Percentiles rank a stretch among this genome's conserved stretches.
Conservation (phyloP, 768 basidiomycete genomes). For the Pulveroboletus sp. region DNA sequence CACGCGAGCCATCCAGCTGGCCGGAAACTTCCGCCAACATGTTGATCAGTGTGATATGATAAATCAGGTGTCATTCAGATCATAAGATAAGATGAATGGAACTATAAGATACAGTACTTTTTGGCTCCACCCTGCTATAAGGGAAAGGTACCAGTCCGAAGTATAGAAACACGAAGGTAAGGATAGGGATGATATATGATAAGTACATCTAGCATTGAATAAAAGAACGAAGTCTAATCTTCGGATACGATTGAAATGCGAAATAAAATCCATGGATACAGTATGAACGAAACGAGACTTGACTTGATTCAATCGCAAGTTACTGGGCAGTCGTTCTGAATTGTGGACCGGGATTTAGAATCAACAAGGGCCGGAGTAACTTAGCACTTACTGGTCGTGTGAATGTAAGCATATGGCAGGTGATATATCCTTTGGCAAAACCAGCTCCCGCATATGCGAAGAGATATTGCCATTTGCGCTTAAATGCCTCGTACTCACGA, state of each 20-base stretch:
- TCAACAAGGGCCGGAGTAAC: neutral
- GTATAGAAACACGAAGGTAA: constrained; percentile 14
- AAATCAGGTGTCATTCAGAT: constrained; percentile 12
- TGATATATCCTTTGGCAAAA: constrained; percentile 77
- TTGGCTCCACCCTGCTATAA: constrained; percentile 13
- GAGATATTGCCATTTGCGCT: constrained; percentile 80
- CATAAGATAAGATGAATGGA: constrained; percentile 16
- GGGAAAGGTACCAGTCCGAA: constrained; percentile 5
- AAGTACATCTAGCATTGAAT: constrained; percentile 15
- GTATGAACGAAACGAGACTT: constrained; percentile 16
- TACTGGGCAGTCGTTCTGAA: constrained; percentile 49
- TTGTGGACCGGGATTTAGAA: constrained; percentile 4
- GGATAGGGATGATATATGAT: constrained; percentile 14
- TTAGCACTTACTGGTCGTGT: constrained; percentile 51
- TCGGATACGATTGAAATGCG: neutral
- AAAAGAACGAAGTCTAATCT: constrained; percentile 23
- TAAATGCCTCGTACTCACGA: constrained; percentile 65
- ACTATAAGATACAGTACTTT: constrained; percentile 22
- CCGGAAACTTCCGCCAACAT: neutral
- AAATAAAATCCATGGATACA: constrained; percentile 20
- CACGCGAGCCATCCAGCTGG: too few species aligned
- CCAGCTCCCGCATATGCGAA: constrained; percentile 82
- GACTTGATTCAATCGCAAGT: constrained; percentile 43
- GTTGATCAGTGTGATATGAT: neutral
- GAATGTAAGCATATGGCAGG: constrained; percentile 80